Evolutionary conservation across 2,329 filamentous ascomycete genomes (phyloP), one percentile per base, ranked within the genome.

Genomic region (Mycosphaerella sp.): DNA sequence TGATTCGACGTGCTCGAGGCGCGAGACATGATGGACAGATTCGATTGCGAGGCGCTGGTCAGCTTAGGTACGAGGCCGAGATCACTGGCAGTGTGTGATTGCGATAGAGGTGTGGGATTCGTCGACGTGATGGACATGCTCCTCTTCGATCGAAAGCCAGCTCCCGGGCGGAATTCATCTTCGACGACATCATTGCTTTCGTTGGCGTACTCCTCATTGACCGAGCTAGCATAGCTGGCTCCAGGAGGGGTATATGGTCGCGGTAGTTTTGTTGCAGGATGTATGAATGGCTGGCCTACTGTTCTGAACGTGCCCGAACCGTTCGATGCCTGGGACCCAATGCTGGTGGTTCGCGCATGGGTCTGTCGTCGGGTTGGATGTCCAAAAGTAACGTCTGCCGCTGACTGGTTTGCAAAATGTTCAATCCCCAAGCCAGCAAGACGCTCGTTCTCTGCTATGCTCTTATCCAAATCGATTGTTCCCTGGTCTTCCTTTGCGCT

Each of bases 201-300:
- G 54, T 71, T 69, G 39, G 64, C 70, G 55, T 71, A 71, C 5
- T 71, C 71, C 14, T 70, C 66, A 16, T 72, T 66, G n/a, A 72
- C 60, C 0, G 77, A 79, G 1, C 69, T 70, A 18, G 77, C 72
- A 44, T 74, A 72, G 1, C 77, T 77, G 44, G 72, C 71, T 40
- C 72, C 71, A 17, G 77, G 75, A 35, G 78, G 76, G 3, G 76
- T 79, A 65, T 76, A 79, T 7, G 75, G 72, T 42, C 75, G 71
- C 9, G 77, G 78, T 3, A 73, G 74, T 59, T 79, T 78, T 46
- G 77, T 75, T 71, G 81, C 75, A 1, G 77, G 73, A 58, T 79
- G 75, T 45, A 78, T 68, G 60, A 78, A 79, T 32, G 75, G 72
- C 27, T 73, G 73, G 21, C 72, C 74, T 34, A 6, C 30, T 2